These are phyloP conservation scores for Trichoderma simmonsii DNA, from an alignment of 2,329 filamentous ascomycete species.

Conservation along the genomic window DNA sequence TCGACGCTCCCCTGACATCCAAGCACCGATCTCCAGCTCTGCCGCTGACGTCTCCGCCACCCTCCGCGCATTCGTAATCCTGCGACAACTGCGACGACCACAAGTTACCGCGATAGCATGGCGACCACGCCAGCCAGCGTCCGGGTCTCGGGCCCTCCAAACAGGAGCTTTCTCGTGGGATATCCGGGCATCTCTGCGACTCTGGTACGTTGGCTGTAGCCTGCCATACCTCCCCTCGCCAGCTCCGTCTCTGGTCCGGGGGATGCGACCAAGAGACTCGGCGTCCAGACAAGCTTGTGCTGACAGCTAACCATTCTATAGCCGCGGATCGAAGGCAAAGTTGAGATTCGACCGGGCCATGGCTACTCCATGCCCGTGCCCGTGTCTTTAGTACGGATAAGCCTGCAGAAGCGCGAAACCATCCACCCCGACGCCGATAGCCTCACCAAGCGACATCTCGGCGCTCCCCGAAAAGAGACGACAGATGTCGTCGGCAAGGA, in stretches of 20 bases:
- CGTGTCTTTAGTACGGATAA: constrained; percentile 91
- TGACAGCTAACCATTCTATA: constrained; percentile 35
- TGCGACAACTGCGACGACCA: not conserved
- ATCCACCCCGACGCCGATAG: constrained; percentile 97
- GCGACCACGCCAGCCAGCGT: constrained; percentile 52
- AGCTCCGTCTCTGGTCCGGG: not conserved
- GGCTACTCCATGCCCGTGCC: constrained; percentile 86
- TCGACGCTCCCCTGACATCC: constrained; percentile 5
- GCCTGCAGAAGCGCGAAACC: constrained; percentile 86
- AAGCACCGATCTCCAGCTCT: not conserved
- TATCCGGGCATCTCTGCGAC: constrained; percentile 98
- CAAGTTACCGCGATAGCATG: constrained; percentile 27
- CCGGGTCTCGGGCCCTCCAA: constrained; percentile 94
- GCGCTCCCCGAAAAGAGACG: constrained; percentile 84
- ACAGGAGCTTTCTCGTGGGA: constrained; percentile 93
- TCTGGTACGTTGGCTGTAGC: constrained; percentile 61
- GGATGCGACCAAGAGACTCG: not conserved
- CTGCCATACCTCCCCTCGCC: not conserved
- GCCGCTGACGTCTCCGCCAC: constrained; percentile 5
- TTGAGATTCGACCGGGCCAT: constrained; percentile 85
- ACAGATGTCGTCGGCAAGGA: constrained; percentile 94
- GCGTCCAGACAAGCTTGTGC: not conserved
- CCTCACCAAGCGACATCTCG: constrained; percentile 85
- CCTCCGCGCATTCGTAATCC: constrained; percentile 11
- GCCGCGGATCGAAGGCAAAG: constrained; percentile 96